Conservation (phyloP, 2,329 filamentous ascomycete species). For the Neospermospora avenae region DNA sequence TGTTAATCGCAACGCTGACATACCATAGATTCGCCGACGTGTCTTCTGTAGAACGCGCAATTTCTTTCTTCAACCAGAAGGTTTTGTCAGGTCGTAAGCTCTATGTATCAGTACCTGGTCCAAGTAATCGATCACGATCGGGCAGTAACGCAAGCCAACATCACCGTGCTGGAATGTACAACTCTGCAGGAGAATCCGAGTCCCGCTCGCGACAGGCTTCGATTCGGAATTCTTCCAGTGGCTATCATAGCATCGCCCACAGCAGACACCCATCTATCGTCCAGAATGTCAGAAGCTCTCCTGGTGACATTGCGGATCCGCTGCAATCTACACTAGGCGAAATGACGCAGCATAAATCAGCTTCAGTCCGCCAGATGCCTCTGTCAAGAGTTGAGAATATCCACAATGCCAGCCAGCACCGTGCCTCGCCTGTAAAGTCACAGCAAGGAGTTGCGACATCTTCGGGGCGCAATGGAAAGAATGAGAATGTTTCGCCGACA, state of each 20-base stretch:
- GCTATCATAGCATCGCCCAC: background rate
- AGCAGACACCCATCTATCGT: background rate
- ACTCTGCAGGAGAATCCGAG: constrained; percentile 1
- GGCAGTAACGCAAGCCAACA: constrained; percentile 3
- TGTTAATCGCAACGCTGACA: background rate
- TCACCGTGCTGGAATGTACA: background rate
- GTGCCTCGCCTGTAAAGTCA: background rate
- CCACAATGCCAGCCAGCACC: background rate
- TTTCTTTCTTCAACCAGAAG: constrained; percentile 7
- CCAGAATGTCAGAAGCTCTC: background rate
- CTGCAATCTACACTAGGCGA: background rate
- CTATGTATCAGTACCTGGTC: background rate
- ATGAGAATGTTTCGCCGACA: background rate
- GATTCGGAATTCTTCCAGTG: background rate
- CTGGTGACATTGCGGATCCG: background rate
- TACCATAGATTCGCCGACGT: constrained; percentile 9
- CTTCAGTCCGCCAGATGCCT: background rate
- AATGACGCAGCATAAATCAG: background rate
- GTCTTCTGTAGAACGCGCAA: constrained; percentile 13
- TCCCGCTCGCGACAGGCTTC: constrained; percentile 4
- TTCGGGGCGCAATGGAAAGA: background rate
- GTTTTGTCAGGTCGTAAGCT: background rate
- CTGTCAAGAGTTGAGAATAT: constrained; percentile 2
- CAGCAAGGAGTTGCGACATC: too few species aligned
- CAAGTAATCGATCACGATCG: background rate